phyloP scores from a whole-genome alignment of 306 rosid genomes.

The Casuarina glauca region DNA sequence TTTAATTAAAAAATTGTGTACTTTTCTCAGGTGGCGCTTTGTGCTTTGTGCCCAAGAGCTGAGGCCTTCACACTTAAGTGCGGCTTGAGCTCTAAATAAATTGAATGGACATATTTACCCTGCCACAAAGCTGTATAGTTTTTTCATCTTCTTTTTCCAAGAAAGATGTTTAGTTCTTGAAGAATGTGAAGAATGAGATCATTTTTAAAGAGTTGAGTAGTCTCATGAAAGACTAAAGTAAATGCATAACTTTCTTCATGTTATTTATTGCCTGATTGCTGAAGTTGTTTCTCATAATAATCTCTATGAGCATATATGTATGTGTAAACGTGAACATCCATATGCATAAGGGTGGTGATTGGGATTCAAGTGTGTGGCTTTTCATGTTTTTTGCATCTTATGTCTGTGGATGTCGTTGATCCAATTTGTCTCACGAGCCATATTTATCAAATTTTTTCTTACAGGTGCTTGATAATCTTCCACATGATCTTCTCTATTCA shows the following conservation, averaged over 20 bases:
- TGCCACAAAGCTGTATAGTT: background rate
- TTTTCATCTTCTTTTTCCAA: too few species aligned
- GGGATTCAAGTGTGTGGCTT: background rate
- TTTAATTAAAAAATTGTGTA: background rate
- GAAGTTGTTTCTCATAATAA: background rate
- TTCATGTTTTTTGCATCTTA: background rate
- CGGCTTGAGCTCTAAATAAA: background rate
- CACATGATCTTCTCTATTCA: conserved; percentile 87
- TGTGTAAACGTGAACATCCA: background rate
- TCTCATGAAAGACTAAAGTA: background rate
- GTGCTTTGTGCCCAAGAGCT: background rate
- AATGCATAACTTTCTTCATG: background rate
- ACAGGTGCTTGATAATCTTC: conserved; percentile 98
- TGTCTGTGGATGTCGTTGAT: background rate
- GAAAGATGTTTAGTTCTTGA: background rate
- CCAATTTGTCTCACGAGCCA: conserved; percentile 15
- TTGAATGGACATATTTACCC: background rate
- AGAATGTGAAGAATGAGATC: background rate
- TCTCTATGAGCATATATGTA: background rate
- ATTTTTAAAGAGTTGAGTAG: background rate
- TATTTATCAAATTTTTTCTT: conserved; percentile 19
- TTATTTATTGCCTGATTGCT: background rate
- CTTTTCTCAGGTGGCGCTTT: background rate
- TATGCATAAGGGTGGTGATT: background rate
- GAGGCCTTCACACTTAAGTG: background rate